Conservation (phyloP, 1,139 yeast genomes). For the Candida labiduridarum region DNA sequence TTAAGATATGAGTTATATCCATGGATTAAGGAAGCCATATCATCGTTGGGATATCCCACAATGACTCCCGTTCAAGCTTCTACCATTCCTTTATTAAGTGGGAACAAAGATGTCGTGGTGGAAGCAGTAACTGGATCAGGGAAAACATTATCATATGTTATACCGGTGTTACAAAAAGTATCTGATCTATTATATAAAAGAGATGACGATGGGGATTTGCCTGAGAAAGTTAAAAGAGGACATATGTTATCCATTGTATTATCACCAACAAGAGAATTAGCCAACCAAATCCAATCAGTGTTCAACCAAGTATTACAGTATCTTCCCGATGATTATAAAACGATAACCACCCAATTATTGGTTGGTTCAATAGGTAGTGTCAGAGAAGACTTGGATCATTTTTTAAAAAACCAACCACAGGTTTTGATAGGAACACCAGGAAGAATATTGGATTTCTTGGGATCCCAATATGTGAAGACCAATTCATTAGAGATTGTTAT, state of each 20-base stretch:
- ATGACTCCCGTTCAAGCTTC: constrained; percentile 99
- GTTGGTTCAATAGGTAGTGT: constrained; percentile 79
- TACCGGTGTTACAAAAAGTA: constrained; percentile 77
- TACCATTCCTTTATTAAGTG: constrained; percentile 81
- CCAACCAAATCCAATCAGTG: constrained; percentile 77
- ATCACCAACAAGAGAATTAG: constrained; percentile 92
- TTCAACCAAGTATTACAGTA: constrained; percentile 60
- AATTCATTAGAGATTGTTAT: constrained; percentile 71
- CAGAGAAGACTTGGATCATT: constrained; percentile 71
- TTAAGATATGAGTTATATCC: constrained; percentile 40
- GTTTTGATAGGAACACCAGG: constrained; percentile 94
- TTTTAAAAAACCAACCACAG: constrained; percentile 59
- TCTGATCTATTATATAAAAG: constrained; percentile 31
- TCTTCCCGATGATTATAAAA: constrained; percentile 51
- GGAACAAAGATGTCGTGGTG: constrained; percentile 94
- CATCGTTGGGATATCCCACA: constrained; percentile 68
- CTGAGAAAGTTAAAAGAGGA: constrained; percentile 51
- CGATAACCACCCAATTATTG: constrained; percentile 66
- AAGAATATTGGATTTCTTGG: constrained; percentile 72
- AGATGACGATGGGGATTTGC: constrained; percentile 23
- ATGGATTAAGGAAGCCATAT: constrained; percentile 63
- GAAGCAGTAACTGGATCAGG: constrained; percentile 98
- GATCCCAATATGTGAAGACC: constrained; percentile 51
- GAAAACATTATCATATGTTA: constrained; percentile 82
- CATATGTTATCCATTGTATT: constrained; percentile 72